Percentiles rank a stretch among this genome's conserved stretches.
phyloP scores from a whole-genome alignment of 2,329 filamentous ascomycete genomes.

The Ceratocystis cubensis region DNA sequence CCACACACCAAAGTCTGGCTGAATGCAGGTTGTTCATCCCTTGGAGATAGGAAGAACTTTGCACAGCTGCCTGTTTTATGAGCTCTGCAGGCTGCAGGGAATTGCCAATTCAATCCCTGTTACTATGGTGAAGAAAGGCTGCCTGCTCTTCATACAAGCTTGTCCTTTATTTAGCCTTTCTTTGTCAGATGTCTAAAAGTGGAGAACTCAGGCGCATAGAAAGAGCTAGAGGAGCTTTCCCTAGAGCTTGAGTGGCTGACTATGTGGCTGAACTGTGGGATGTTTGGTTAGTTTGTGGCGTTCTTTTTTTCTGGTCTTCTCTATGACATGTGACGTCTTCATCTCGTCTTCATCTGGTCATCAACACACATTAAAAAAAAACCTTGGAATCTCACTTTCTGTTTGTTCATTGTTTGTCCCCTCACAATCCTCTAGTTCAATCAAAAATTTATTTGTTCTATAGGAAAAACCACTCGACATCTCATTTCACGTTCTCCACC shows the following conservation, averaged over 20 bases:
- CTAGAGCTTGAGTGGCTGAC: background rate
- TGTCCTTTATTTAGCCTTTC: background rate
- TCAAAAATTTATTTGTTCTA: background rate
- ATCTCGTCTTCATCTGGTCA: too few species aligned
- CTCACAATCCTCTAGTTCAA: background rate
- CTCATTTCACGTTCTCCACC: background rate
- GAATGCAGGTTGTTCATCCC: background rate
- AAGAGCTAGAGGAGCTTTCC: background rate
- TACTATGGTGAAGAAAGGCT: background rate
- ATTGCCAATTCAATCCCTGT: background rate
- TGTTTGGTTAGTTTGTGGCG: too few species aligned
- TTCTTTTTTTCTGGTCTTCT: too few species aligned
- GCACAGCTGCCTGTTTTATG: background rate
- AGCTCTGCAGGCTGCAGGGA: background rate
- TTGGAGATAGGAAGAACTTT: background rate
- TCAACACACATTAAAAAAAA: too few species aligned
- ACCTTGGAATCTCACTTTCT: too few species aligned
- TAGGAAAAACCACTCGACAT: background rate
- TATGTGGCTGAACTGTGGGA: background rate
- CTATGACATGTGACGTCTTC: too few species aligned
- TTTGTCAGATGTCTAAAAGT: background rate
- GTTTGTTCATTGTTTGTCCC: too few species aligned
- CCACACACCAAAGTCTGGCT: background rate
- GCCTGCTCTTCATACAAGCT: background rate
- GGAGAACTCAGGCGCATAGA: background rate